Base-by-base conservation (phyloP, 176 grass and related monocot genomes). In the Eleusine coracana region DNA sequence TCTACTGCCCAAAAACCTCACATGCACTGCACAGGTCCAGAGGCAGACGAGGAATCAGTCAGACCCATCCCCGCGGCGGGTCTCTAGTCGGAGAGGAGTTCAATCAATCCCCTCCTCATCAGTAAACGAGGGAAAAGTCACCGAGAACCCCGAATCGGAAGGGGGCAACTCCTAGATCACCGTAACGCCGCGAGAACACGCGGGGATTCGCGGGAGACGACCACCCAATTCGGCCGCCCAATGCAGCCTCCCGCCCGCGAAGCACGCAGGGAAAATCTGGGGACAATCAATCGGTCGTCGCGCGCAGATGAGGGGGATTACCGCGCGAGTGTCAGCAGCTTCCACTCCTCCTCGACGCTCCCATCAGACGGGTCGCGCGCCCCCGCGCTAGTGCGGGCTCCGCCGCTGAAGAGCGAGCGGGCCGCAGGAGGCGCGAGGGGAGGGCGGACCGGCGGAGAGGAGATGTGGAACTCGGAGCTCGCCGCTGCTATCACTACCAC, bases 81-180 rank as follows among this genome's bases (percentile, higher is more conserved):
- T 68, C 15, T 55, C 15, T 55, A 75, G 69, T 69, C 25, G 21
- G 49, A 15, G 37, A 68, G 25, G 5, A 81, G 4, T 28, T 56
- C 18, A 7, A 11, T 56, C 18, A 7, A 11, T 10, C 13, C 11
- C 60, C 25, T 7, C 55, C 2, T 14, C 25, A 29, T 13, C 36
- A 21, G 44, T 1, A 23, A 8, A 45, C 25, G 36, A 7, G 18
- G 10, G 7, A 2, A 44, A 21, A 10, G 17, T 10, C 44, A 6
- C 27, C 5, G 10, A 40, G 14, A 3, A 28, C 4, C 55, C 50
- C 48, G 25, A 81, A 76, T 70, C 70, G 5, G 50, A 62, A 3
- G 23, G 27, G 27, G 42, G 16, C 67, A 62, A 82, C 62, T 74
- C 84, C 80, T 86, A 90, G 75, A 79, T 86, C 84, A 83, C n/a